A percentile compares a stretch with the other conserved stretches of the same genome.
phyloP scores from a whole-genome alignment of 1,139 yeast species.

The Sugiyamaella neomexicana region DNA sequence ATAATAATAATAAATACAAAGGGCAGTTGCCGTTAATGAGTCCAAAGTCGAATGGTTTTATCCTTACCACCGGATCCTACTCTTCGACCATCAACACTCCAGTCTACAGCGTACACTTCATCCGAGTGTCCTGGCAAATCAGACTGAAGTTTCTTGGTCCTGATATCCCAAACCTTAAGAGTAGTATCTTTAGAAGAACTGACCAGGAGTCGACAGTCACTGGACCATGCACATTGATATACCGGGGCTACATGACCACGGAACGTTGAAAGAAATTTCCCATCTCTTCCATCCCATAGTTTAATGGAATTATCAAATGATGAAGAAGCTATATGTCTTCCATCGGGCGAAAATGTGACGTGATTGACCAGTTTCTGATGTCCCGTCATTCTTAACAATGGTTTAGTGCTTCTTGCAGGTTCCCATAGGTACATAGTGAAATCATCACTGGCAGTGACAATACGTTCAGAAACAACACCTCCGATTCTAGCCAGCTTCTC shows the following conservation, averaged over 20 bases:
- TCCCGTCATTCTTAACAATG: constrained; percentile 91
- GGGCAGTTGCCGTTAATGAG: constrained; percentile 4
- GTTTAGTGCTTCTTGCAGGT: constrained; percentile 76
- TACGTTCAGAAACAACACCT: constrained; percentile 70
- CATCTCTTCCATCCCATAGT: constrained; percentile 94
- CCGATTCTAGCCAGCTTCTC: constrained; percentile 75
- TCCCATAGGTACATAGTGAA: constrained; percentile 98
- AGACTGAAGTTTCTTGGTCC: constrained; percentile 76
- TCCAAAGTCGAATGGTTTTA: constrained; percentile 88
- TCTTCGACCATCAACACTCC: constrained; percentile 93
- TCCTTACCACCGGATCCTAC: constrained; percentile 98
- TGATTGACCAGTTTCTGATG: constrained; percentile 96
- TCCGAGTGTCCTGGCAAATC: constrained; percentile 96
- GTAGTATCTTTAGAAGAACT: constrained; percentile 97
- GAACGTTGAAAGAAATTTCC: constrained; percentile 83
- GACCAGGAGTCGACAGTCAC: constrained; percentile 86
- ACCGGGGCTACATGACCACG: constrained; percentile 98
- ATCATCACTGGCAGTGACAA: constrained; percentile 95
- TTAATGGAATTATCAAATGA: constrained; percentile 94
- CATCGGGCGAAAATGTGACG: constrained; percentile 95
- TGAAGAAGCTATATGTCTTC: constrained; percentile 84
- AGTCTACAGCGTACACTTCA: constrained; percentile 95
- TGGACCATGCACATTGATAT: constrained; percentile 98
- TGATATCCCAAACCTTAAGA: constrained; percentile 93
- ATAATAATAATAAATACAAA: constrained; percentile 4